Percentiles rank a stretch among this genome's conserved stretches.
These are phyloP conservation scores for Mycena filopes DNA, from an alignment of 768 basidiomycete genomes.

Conservation along the genomic window DNA sequence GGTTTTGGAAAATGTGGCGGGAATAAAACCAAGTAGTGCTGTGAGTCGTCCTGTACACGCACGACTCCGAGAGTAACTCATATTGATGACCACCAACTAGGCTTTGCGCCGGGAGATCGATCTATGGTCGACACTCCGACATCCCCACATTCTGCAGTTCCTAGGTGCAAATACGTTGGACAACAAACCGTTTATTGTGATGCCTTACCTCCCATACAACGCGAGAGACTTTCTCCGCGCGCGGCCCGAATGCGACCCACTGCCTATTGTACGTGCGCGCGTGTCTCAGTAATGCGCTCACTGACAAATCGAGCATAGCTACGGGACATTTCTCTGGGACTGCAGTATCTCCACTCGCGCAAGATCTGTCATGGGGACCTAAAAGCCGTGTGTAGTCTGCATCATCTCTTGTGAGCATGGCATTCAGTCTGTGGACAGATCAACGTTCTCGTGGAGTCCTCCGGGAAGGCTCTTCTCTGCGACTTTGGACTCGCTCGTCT, in stretches of 20 bases:
- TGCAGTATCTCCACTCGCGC: slow-evolving; percentile 40
- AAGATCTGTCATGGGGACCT: slow-evolving; percentile 44
- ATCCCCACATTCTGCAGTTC: slow-evolving; percentile 74
- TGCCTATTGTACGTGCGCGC: slow-evolving; percentile 6
- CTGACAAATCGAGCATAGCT: slow-evolving; percentile 23
- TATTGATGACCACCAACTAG: not conserved
- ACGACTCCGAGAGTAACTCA: not conserved
- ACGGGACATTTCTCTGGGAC: slow-evolving; percentile 38
- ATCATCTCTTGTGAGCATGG: no score
- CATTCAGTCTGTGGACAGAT: slow-evolving; percentile 13
- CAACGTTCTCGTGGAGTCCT: slow-evolving; percentile 41
- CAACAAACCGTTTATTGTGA: slow-evolving; percentile 21
- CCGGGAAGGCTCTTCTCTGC: slow-evolving; percentile 37
- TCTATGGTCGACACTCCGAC: slow-evolving; percentile 56
- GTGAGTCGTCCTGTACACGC: not conserved
- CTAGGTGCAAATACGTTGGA: slow-evolving; percentile 21
- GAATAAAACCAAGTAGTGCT: not conserved
- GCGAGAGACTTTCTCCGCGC: slow-evolving; percentile 2
- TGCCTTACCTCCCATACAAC: slow-evolving; percentile 19
- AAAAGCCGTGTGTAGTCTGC: slow-evolving; percentile 34
- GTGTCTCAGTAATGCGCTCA: no score
- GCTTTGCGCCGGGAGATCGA: slow-evolving; percentile 13
- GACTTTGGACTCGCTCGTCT: slow-evolving; percentile 43
- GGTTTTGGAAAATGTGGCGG: not conserved
- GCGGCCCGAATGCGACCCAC: not conserved